Evolutionary conservation across 805 yeast species (phyloP), one percentile per base, ranked within the genome.

Genomic region (Candida loeiensis): DNA sequence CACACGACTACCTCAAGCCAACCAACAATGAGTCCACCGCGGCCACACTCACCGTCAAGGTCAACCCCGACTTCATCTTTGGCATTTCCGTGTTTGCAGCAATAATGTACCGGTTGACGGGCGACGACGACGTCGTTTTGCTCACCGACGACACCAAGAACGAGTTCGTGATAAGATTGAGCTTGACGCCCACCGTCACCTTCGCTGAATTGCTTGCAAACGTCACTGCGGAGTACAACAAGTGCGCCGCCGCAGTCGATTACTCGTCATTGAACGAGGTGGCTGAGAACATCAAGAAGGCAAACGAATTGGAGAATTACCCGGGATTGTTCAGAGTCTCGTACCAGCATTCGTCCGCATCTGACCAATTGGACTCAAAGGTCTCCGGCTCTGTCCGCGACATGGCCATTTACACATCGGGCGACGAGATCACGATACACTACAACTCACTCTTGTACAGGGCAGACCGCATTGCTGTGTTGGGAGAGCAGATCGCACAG

Each of bases 51-150:
- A 51, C 62, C 4, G 63, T 72, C 38, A 47, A 47, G 9, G 36
- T 66, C 17, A 38, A 46, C 17, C 19, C 31, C 6, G 34, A 44
- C 47, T 85, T 82, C 58, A 55, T 68, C 7, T 61, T 76, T 12
- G 80, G 81, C 0, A 68, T 87, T 45, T 68, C 95, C 13, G 76
- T 76, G 1, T 85, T 81, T 64, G 77, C 83, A 17, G 78, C 83
- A 1, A 71, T 91, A 42, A 72, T 87, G 27, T 82, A 76, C 61
- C 73, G 98, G 55, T 68, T 87, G 34, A 84, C 96, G 2, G 98
- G 97, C 17, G 98, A 91, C 58, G 97, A 91, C 49, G 97, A 91
- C 53, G 81, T 93, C 37, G 81, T 84, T n/a, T 66, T 91, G 45
- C 89, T 90, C n/a, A 80, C 89, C 0, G 79, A 82, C 49, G 60